Evolutionary conservation across 345 rosid species (phyloP).

Genomic region (Pseudoturritis turrita): DNA sequence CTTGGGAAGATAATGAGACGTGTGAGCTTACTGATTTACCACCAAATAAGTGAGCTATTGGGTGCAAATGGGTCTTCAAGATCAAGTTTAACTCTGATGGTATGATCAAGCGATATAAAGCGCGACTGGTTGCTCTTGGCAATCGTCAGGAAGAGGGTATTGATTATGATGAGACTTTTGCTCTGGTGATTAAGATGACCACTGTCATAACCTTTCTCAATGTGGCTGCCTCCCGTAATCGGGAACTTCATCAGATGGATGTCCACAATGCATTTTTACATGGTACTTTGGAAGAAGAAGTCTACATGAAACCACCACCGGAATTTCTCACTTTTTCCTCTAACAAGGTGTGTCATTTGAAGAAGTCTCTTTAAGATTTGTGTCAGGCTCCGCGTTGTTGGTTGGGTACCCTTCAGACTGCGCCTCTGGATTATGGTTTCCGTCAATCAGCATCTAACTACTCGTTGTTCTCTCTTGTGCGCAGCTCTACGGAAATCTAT

Average conservation of each 20-base stretch:
- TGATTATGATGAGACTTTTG: too few species aligned
- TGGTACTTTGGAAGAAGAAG: neutral
- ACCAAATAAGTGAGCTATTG: too few species aligned
- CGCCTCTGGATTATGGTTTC: neutral
- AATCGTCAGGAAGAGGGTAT: too few species aligned
- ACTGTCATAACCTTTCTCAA: too few species aligned
- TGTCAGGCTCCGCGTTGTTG: neutral
- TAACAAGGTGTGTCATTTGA: neutral
- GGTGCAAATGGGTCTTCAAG: too few species aligned
- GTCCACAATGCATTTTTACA: neutral
- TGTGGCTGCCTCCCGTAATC: neutral
- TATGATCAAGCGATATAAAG: too few species aligned
- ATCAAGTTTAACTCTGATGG: too few species aligned
- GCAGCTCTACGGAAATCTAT: accelerated
- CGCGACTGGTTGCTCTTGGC: too few species aligned
- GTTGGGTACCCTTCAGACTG: neutral
- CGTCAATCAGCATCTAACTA: neutral
- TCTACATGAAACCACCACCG: neutral
- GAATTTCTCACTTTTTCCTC: neutral
- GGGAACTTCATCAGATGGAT: neutral
- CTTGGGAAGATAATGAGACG: too few species aligned
- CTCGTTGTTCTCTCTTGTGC: neutral
- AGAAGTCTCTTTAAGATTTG: neutral
- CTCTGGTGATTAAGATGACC: too few species aligned
- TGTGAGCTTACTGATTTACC: too few species aligned